A percentile compares a stretch with the other conserved stretches of the same genome.
These are phyloP conservation scores for Aspergillus panamensis DNA, from an alignment of 495 filamentous ascomycete genomes.

Conservation along the genomic window DNA sequence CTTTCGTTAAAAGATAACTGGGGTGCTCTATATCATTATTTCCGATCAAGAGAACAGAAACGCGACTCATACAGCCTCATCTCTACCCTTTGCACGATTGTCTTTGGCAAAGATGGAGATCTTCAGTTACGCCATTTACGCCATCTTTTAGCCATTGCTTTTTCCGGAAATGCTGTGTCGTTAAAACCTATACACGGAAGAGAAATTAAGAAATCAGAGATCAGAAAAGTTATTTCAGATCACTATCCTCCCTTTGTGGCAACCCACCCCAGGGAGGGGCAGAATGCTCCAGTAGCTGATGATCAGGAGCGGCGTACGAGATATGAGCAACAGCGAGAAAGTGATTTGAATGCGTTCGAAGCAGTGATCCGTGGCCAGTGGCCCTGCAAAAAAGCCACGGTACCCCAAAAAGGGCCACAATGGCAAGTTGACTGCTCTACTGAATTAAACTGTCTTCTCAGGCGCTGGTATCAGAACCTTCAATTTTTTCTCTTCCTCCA, in stretches of 20 bases:
- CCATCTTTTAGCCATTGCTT: conserved; percentile 14
- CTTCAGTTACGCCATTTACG: not conserved
- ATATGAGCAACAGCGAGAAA: conserved; percentile 5
- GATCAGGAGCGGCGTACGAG: not conserved
- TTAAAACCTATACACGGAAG: not conserved
- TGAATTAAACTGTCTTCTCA: conserved; percentile 9
- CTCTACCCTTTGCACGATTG: conserved; percentile 14
- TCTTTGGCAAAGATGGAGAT: conserved; percentile 10
- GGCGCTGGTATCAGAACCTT: conserved; percentile 6
- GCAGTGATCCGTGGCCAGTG: conserved; percentile 2
- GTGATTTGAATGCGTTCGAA: not conserved
- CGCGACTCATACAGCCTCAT: conserved; percentile 16
- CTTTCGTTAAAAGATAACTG: conserved; percentile 14
- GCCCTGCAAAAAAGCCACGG: conserved; percentile 16
- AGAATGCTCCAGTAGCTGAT: not conserved
- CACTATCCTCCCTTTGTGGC: conserved; percentile 10
- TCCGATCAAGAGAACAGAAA: conserved; percentile 9
- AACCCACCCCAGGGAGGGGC: too few species aligned
- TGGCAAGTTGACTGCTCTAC: conserved; percentile 1
- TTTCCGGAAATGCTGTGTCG: conserved; percentile 11
- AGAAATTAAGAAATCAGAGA: not conserved
- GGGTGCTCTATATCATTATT: conserved; percentile 18
- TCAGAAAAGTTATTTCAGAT: conserved; percentile 1
- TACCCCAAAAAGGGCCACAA: not conserved
- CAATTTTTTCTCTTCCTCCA: conserved; percentile 14